phyloP scores from a whole-genome alignment of 768 basidiomycete species.

The Pulveroboletus sp. region DNA sequence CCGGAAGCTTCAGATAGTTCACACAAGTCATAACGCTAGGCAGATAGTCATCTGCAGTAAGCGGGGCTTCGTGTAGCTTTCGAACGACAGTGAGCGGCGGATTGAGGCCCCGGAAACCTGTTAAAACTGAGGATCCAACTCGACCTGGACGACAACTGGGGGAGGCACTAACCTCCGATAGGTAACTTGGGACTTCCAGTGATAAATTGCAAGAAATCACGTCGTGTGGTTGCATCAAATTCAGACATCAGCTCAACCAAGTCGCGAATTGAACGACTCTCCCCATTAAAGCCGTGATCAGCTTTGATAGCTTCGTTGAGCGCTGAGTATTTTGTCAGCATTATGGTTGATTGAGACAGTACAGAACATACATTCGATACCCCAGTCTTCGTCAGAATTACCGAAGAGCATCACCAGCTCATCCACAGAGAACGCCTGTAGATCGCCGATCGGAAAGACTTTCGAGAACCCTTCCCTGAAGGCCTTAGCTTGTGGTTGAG shows the following conservation, averaged over 20 bases:
- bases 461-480: conserved; percentile 95
- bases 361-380: conserved; percentile 69
- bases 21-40: conserved; percentile 99
- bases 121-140: background rate
- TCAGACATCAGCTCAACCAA: conserved; percentile 84
- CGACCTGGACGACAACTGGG: background rate
- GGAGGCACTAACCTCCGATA: conserved; percentile 72
- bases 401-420: conserved; percentile 97
- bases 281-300: conserved; percentile 96
- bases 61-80: conserved; percentile 90
- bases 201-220: conserved; percentile 93
- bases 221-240: conserved; percentile 69
- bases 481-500: conserved; percentile 76
- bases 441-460: conserved; percentile 90
- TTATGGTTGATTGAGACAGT: background rate
- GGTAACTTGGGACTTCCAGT: conserved; percentile 97
- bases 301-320: conserved; percentile 90
- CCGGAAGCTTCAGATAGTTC: conserved; percentile 93
- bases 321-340: conserved; percentile 44
- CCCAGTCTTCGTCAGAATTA: conserved; percentile 98
- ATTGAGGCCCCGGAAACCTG: conserved; percentile 92
- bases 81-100: conserved; percentile 95
- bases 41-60: conserved; percentile 90
- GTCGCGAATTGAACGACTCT: conserved; percentile 87
- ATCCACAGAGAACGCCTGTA: conserved; percentile 90